Conservation (phyloP, 2,329 filamentous ascomycete genomes). For the Alternaria arbusti region DNA sequence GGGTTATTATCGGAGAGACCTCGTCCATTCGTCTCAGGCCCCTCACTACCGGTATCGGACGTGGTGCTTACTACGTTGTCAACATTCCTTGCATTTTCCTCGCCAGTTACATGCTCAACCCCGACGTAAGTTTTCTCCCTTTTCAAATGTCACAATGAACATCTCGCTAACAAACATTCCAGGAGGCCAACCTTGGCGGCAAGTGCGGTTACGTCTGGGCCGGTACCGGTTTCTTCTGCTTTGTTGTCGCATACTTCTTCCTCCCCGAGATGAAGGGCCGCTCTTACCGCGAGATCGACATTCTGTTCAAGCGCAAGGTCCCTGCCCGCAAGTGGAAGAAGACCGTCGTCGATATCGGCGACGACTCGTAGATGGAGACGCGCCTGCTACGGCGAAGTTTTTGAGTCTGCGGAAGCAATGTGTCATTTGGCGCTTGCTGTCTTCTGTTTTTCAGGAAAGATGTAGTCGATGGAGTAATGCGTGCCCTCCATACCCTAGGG, state of each 20-base stretch:
- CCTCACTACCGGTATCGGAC: constrained; percentile 70
- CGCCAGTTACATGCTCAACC: constrained; percentile 66
- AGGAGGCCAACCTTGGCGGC: constrained; percentile 57
- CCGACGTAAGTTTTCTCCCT: constrained; percentile 51
- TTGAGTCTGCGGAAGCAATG: background rate
- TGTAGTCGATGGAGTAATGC: background rate
- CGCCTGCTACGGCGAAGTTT: background rate
- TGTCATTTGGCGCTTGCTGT: background rate
- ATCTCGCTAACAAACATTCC: constrained; percentile 62
- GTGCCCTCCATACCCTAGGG: background rate
- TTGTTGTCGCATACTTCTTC: constrained; percentile 56
- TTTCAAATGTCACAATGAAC: constrained; percentile 52
- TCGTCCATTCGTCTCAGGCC: constrained; percentile 69
- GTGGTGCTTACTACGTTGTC: constrained; percentile 67
- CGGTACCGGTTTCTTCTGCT: constrained; percentile 62
- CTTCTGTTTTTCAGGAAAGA: background rate
- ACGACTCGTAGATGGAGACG: constrained; percentile 63
- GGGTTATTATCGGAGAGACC: constrained; percentile 72
- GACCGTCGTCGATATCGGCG: constrained; percentile 63
- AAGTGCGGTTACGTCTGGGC: constrained; percentile 43
- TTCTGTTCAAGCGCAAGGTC: constrained; percentile 53
- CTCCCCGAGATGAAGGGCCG: constrained; percentile 63
- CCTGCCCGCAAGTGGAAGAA: constrained; percentile 63
- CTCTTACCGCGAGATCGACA: constrained; percentile 60
- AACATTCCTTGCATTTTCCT: constrained; percentile 73